These are phyloP conservation scores for Candida palmyrensis DNA, from an alignment of 805 yeast species.

Conservation along the genomic window DNA sequence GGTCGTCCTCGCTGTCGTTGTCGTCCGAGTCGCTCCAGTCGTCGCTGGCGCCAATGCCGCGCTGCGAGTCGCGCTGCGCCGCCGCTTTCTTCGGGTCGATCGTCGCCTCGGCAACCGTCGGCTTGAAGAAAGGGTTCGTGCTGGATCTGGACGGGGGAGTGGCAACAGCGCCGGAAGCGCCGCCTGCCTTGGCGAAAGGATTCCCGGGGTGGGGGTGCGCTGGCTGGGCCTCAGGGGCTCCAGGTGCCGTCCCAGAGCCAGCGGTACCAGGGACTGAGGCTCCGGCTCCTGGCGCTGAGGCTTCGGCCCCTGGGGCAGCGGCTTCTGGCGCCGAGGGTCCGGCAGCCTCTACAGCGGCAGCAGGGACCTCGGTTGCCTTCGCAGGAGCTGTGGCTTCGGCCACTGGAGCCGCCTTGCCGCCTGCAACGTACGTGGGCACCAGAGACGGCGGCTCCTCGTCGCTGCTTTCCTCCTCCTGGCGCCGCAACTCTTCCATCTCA, in stretches of 20 bases:
- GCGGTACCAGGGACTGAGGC: conserved; percentile 3
- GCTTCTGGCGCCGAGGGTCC: background rate
- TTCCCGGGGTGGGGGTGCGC: conserved; percentile 38
- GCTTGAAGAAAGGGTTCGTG: conserved; percentile 60
- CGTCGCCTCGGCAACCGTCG: conserved; percentile 19
- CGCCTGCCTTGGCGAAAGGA: conserved; percentile 42
- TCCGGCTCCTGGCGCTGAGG: conserved; percentile 1
- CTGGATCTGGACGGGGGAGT: conserved; percentile 11
- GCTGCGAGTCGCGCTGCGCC: conserved; percentile 68
- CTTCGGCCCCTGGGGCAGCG: background rate
- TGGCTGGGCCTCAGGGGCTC: conserved; percentile 8
- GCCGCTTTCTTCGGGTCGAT: conserved; percentile 58
- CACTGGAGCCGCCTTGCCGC: conserved; percentile 4
- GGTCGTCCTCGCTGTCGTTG: conserved; percentile 44
- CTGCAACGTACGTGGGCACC: conserved; percentile 17
- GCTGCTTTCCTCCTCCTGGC: conserved; percentile 19
- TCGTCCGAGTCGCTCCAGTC: conserved; percentile 43
- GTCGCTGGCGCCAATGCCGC: conserved; percentile 46
- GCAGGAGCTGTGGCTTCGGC: conserved; percentile 5
- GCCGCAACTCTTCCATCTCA: conserved; percentile 53
- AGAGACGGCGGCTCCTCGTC: conserved; percentile 28
- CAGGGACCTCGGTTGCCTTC: conserved; percentile 5
- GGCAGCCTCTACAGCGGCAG: background rate
- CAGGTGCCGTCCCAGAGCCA: conserved; percentile 4
- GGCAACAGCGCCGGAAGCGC: conserved; percentile 8